phyloP scores from a whole-genome alignment of 1,284 basidiomycete genomes.

The Erythrobasidium hasegawianum region DNA sequence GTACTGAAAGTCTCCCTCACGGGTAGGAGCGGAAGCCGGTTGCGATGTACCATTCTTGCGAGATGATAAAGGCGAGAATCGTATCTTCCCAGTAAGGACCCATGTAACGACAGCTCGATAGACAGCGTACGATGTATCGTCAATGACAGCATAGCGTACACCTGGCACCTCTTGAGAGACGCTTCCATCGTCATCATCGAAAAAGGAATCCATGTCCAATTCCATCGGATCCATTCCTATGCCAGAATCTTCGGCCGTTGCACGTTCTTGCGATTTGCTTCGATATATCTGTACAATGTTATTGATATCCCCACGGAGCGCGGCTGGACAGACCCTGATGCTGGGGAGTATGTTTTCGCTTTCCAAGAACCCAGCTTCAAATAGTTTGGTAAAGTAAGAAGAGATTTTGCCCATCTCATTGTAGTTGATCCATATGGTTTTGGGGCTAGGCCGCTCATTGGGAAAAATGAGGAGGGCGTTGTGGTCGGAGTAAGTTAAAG shows the following conservation, averaged over 20 bases:
- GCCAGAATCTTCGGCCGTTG: not conserved
- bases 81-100: not conserved
- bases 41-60: too few relatives aligned
- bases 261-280: not conserved
- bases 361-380: not conserved
- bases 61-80: not conserved
- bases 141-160: not conserved
- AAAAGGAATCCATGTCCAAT: not conserved
- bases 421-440: not conserved
- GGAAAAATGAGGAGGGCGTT: conserved; percentile 1
- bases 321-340: not conserved
- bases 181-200: not conserved
- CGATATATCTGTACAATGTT: not conserved
- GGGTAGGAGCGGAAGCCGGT: too few relatives aligned
- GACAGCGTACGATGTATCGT: not conserved
- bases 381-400: not conserved
- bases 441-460: not conserved
- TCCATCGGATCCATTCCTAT: not conserved
- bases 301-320: not conserved
- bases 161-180: not conserved
- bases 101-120: not conserved
- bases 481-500: not conserved
- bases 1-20: too few relatives aligned
- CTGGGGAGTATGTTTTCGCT: not conserved
- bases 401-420: not conserved